Percentiles rank a stretch among this genome's conserved stretches.
Evolutionary conservation across 169 alveolate genomes (phyloP).

Genomic region (Babesia caballi): DNA sequence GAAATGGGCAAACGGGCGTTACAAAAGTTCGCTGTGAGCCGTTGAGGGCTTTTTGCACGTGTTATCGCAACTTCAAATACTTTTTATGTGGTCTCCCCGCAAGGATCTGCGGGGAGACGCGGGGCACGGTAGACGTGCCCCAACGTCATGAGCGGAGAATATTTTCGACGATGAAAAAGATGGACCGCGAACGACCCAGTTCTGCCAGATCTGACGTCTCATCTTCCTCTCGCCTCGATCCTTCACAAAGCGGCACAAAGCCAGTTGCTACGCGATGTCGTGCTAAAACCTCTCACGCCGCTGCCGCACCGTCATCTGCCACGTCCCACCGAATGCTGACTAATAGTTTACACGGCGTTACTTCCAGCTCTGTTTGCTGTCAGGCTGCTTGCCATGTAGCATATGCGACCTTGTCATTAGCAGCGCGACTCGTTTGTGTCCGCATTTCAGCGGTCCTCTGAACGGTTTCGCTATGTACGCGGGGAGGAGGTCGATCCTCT

Average conservation of each 20-base stretch:
- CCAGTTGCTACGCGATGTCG: neutral
- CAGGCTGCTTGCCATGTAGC: neutral
- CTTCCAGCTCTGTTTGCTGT: no score
- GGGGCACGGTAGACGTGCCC: neutral
- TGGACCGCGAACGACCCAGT: neutral
- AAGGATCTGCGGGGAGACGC: constrained; percentile 44
- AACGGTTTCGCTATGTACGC: constrained; percentile 34
- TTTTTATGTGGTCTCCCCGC: constrained; percentile 26
- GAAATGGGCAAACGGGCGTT: no score
- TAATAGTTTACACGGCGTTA: no score
- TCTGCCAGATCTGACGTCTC: neutral
- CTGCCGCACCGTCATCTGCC: no score
- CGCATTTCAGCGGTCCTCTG: constrained; percentile 34
- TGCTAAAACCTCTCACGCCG: no score
- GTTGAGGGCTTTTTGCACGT: no score
- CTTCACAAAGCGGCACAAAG: neutral
- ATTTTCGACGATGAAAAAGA: neutral
- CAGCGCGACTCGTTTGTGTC: constrained; percentile 20
- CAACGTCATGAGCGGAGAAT: neutral
- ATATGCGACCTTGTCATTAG: constrained; percentile 41
- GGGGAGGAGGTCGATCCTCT: constrained; percentile 9
- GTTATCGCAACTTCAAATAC: neutral
- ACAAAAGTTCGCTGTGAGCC: no score
- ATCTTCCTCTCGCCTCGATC: neutral
- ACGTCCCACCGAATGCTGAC: no score